Percentiles rank a stretch among this genome's conserved stretches.
Conservation (phyloP, 192 early-diverging fungal species). For the Diversispora epigaea region DNA sequence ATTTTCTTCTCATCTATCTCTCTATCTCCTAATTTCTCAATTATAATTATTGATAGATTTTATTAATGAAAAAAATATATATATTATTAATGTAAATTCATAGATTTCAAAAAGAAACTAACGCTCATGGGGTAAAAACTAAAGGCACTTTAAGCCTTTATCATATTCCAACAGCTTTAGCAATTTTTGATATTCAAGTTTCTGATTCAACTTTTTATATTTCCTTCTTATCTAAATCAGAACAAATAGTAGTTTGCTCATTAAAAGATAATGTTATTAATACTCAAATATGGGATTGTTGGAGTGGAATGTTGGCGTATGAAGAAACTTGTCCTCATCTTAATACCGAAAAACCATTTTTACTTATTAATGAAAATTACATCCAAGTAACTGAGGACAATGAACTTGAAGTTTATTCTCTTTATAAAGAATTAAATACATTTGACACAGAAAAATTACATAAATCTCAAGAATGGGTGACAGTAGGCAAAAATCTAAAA, state of each 20-base stretch:
- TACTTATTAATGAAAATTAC: neutral
- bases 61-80: neutral
- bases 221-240: neutral
- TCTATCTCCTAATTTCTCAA: too few species aligned
- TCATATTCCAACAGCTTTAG: neutral
- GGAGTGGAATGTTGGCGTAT: neutral
- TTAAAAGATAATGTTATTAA: neutral
- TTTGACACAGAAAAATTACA: neutral
- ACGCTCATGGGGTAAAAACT: neutral
- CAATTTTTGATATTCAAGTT: neutral
- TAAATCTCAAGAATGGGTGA: neutral
- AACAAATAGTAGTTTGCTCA: neutral
- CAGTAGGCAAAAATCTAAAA: neutral
- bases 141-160: neutral
- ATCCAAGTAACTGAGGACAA: neutral
- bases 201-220: neutral
- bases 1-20: too few species aligned
- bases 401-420: neutral
- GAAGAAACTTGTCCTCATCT: neutral
- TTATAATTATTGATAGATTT: neutral
- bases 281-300: constrained; percentile 4
- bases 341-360: neutral
- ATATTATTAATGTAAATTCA: neutral
- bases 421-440: neutral
- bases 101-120: neutral